Evolutionary conservation across 2,329 filamentous ascomycete genomes (phyloP), one percentile per base, ranked within the genome.

Genomic region (Mycocentrospora acerina): DNA sequence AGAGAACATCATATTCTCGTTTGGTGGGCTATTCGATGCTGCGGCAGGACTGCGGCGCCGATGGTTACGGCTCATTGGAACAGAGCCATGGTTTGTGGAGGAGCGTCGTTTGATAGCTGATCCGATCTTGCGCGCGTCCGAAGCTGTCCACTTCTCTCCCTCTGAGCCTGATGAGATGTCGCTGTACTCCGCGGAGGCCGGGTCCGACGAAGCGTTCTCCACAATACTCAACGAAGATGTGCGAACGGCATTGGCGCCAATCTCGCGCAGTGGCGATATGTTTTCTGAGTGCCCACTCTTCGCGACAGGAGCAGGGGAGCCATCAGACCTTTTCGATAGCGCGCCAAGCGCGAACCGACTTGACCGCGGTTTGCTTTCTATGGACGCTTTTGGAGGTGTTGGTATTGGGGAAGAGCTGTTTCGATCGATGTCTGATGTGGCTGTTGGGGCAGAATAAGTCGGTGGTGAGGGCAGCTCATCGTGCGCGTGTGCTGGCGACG

Each of bases 301-400:
- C 2, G 77, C 71, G 11, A 71, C 70, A 11, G 79, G 76, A 4
- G 79, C 68, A 4, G 86, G 85, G 3, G 86, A 89, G 35, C 79
- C 83, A 30, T 78, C 72, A 2, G 62, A 54, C 27, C 71, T 82
- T 64, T 84, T 86, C 1, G 87, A 82, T 16, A 97, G 71, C 65
- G 95, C 95, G 4, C 91, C 91, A 2, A 90, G 79, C 56, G 95
- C 88, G 71, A 97, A 97, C 29, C 91, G 81, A 9, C 47, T 32
- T 6, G 36, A 25, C 55, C 55, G 57, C 24, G 76, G 76, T 44
- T 78, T 79, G 24, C 82, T 63, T 28, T 85, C 78, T 24, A 84
- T 70, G 3, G 81, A 82, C 1, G 80, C 70, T 35, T 79, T 72
- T 22, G 76, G 81, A 62, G 62, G 79, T 56, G 67, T 75, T 46